These are phyloP conservation scores for Arachnomyces sp. DNA, from an alignment of 2,329 filamentous ascomycete species.

Conservation along the genomic window DNA sequence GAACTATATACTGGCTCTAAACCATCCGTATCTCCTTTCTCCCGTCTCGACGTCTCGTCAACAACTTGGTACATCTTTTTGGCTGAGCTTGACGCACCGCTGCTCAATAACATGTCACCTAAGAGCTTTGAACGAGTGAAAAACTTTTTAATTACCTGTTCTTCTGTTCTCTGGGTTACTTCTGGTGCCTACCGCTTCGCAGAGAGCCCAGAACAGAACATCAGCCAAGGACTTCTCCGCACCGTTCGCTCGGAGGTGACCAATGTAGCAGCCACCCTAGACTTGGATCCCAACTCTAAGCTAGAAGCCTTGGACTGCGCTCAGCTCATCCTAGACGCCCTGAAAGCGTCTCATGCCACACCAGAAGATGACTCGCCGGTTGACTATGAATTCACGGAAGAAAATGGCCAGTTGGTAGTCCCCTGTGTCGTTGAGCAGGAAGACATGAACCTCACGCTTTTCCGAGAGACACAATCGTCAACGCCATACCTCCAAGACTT, in stretches of 20 bases:
- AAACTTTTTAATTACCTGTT: neutral
- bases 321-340: no score
- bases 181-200: neutral
- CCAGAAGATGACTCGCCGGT: no score
- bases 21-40: no score
- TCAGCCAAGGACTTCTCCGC: conserved; percentile 9
- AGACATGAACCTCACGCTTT: conserved; percentile 4
- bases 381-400: no score
- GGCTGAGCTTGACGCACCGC: conserved; percentile 3
- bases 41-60: no score
- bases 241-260: conserved; percentile 10
- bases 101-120: conserved; percentile 1
- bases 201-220: conserved; percentile 4
- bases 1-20: no score
- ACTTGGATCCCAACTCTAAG: no score
- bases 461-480: conserved; percentile 2
- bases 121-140: conserved; percentile 1
- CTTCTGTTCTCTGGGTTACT: no score
- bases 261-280: neutral
- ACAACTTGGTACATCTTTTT: conserved; percentile 1
- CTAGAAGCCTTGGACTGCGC: no score
- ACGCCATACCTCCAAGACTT: conserved; percentile 4
- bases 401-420: conserved; percentile 5
- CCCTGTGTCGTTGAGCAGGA: conserved; percentile 4
- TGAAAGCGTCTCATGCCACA: no score